Percentiles rank a stretch among this genome's conserved stretches.
phyloP scores from a whole-genome alignment of 345 rosid genomes.

The Erysimum cheiranthoides region DNA sequence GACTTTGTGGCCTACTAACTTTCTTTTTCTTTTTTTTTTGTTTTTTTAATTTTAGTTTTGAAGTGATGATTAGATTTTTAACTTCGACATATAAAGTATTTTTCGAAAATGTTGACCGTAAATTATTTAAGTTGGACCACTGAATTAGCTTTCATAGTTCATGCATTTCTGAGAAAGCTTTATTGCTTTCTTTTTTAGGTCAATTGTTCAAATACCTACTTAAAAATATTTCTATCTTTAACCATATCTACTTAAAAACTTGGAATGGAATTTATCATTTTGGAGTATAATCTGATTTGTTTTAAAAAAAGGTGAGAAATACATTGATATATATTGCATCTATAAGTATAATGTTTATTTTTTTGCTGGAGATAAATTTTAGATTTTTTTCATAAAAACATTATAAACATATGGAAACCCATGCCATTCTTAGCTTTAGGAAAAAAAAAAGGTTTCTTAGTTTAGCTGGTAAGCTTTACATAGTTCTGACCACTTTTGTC shows the following conservation, averaged over 20 bases:
- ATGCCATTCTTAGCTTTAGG: neutral
- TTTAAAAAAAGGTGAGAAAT: neutral
- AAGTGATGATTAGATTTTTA: constrained; percentile 4
- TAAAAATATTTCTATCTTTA: neutral
- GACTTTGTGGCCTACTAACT: constrained; percentile 41
- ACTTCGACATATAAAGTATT: neutral
- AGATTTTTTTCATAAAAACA: neutral
- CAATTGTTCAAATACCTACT: constrained; percentile 22
- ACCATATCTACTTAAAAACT: neutral
- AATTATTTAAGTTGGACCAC: constrained; percentile 24
- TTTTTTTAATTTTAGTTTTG: neutral
- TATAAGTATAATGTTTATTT: neutral
- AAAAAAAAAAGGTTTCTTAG: neutral
- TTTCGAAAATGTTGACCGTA: constrained; percentile 26
- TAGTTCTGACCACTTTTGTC: neutral
- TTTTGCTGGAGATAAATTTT: neutral
- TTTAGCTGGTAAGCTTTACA: neutral
- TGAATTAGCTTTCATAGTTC: constrained; percentile 8
- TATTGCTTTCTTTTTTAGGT: constrained; percentile 20
- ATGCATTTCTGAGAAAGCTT: constrained; percentile 11
- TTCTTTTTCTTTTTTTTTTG: constrained; percentile 8
- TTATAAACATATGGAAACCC: neutral
- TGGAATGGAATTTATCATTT: neutral
- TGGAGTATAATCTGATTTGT: neutral
- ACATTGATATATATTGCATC: neutral